phyloP scores from a whole-genome alignment of 2,329 filamentous ascomycete species.

The Coniosporium tulheliwenetii region DNA sequence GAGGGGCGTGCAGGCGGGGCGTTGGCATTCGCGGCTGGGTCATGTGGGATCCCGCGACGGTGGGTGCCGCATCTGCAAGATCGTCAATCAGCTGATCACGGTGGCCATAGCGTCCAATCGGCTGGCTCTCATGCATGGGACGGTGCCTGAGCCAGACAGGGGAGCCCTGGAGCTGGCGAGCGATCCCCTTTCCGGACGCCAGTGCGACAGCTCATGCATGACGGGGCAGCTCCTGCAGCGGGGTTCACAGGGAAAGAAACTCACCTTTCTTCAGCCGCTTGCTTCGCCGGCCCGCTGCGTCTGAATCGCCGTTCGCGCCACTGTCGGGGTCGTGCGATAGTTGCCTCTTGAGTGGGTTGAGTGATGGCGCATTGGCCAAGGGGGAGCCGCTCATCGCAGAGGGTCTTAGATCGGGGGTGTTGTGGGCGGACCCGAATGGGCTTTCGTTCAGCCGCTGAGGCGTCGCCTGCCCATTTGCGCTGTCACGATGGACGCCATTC shows the following conservation, averaged over 20 bases:
- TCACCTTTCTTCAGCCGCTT: conserved; percentile 83
- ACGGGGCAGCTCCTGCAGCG: conserved; percentile 3
- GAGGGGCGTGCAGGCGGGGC: conserved; percentile 42
- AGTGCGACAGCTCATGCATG: conserved; percentile 9
- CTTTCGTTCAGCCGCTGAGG: conserved; percentile 45
- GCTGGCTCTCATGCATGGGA: not conserved
- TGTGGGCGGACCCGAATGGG: conserved; percentile 46
- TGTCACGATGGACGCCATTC: conserved; percentile 36
- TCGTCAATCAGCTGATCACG: conserved; percentile 10
- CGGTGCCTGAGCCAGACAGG: not conserved
- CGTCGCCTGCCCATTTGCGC: conserved; percentile 40
- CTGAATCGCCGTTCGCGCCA: conserved; percentile 40
- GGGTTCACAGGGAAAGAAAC: conserved; percentile 10
- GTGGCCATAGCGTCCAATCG: conserved; percentile 5
- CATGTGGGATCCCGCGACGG: conserved; percentile 93
- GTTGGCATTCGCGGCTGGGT: conserved; percentile 75
- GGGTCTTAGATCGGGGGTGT: conserved; percentile 45
- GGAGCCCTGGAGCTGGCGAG: conserved; percentile 1
- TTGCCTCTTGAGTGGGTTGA: conserved; percentile 52
- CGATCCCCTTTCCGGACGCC: conserved; percentile 6
- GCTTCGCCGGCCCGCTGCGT: conserved; percentile 50
- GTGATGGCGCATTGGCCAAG: not conserved
- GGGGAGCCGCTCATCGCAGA: conserved; percentile 19
- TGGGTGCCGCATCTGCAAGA: conserved; percentile 44
- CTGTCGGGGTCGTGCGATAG: conserved; percentile 39